Evolutionary conservation across 192 early-diverging fungal species (phyloP), one percentile per base, ranked within the genome.

Genomic region (Entomortierella chlamydospora): DNA sequence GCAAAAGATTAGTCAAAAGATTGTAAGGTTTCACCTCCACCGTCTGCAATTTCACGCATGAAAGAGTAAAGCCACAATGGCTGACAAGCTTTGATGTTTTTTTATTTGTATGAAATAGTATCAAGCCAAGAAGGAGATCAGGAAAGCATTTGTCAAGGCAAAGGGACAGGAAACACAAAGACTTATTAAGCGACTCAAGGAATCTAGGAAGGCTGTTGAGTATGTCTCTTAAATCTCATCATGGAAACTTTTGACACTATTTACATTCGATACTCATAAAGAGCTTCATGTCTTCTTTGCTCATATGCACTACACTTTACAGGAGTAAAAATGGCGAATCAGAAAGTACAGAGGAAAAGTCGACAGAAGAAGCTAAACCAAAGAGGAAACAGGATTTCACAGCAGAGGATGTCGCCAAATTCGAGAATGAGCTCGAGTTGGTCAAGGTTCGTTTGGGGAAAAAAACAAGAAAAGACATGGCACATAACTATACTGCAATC

Each of bases 71-170:
- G n/a, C n/a, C n/a, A n/a, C n/a, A n/a, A n/a, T n/a, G n/a, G n/a
- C n/a, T n/a, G n/a, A n/a, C n/a, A n/a, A n/a, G n/a, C n/a, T n/a
- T n/a, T n/a, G n/a, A n/a, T n/a, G n/a, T n/a, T n/a, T n/a, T n/a
- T n/a, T n/a, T n/a, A n/a, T n/a, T n/a, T n/a, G n/a, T n/a, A n/a
- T n/a, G n/a, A 37, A 54, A 30, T 49, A 79, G 76, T 70, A 70
- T 34, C 76, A 79, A 37, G 76, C 76, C 22, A 79, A 66, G 43
- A 70, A 70, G 42, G 76, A 79, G 57, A 70, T 79, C 68, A 79
- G 28, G 68, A 70, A 49, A 43, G 63, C 67, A 47, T 70, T 70
- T 43, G 76, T 70, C 13, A 79, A 79, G 54, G 62, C 76, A 42
- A 70, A 66, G 42, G 29, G 61, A 17, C 43, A 42, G 7, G 76